A percentile compares a stretch with the other conserved stretches of the same genome.
Evolutionary conservation across 805 yeast genomes (phyloP).

Genomic region (Sporopachydermia lactativora): DNA sequence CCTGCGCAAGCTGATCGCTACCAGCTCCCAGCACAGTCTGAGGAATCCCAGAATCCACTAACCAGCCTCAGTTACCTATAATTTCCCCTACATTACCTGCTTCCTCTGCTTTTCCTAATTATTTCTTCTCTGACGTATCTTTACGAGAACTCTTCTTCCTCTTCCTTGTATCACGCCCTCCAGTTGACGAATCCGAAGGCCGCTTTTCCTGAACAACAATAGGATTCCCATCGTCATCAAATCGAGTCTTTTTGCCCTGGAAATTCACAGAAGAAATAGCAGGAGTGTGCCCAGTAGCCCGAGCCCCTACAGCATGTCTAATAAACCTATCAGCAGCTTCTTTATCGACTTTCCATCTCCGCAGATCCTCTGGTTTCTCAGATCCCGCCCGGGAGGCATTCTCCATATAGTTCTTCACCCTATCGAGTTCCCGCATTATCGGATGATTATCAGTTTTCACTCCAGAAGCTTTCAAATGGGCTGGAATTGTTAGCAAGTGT

Average conservation of each 20-base stretch:
- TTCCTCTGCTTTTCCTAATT: too few species aligned
- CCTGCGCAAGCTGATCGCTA: too few species aligned
- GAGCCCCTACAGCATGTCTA: conserved; percentile 28
- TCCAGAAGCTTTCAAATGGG: conserved; percentile 46
- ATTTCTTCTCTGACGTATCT: too few species aligned
- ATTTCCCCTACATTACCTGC: too few species aligned
- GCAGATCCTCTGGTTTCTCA: background rate
- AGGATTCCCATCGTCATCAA: conserved; percentile 17
- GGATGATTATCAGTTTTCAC: conserved; percentile 42
- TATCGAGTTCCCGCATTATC: conserved; percentile 48
- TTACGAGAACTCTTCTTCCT: conserved; percentile 6
- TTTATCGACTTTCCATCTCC: conserved; percentile 16
- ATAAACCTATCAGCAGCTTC: conserved; percentile 34
- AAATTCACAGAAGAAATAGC: conserved; percentile 40
- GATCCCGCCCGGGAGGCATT: conserved; percentile 27
- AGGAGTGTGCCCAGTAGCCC: conserved; percentile 21
- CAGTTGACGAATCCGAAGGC: conserved; percentile 6
- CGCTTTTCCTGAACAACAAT: conserved; percentile 3
- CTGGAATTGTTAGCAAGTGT: too few species aligned
- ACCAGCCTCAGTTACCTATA: too few species aligned
- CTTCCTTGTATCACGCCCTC: conserved; percentile 5
- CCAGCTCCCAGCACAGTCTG: too few species aligned
- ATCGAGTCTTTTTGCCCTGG: conserved; percentile 39
- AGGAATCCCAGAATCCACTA: too few species aligned
- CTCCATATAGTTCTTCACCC: conserved; percentile 57